These are phyloP conservation scores for Chaetomium strumarium DNA, from an alignment of 2,329 filamentous ascomycete genomes.

Conservation along the genomic window DNA sequence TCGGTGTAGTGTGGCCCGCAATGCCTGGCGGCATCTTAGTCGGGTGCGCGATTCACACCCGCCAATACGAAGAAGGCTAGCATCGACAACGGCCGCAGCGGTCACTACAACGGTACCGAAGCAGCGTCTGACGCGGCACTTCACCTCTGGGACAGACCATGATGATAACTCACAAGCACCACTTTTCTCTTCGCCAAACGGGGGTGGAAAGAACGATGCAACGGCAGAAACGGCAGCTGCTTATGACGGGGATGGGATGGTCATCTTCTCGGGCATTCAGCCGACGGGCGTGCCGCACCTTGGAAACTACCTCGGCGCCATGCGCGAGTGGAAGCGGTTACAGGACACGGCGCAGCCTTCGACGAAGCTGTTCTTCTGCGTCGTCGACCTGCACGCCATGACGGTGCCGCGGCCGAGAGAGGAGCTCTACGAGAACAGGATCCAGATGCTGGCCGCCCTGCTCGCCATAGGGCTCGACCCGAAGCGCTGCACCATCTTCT, in stretches of 20 bases:
- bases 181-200: too few relatives aligned
- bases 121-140: too few relatives aligned
- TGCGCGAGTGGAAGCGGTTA: constrained; percentile 78
- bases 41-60: not conserved
- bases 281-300: constrained; percentile 91
- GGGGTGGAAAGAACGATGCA: too few relatives aligned
- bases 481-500: constrained; percentile 70
- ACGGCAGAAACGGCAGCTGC: too few relatives aligned
- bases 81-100: not conserved
- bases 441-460: constrained; percentile 71
- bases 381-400: constrained; percentile 92
- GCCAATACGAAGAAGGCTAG: not conserved
- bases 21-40: not conserved
- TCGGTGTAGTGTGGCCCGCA: constrained; percentile 7
- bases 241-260: not conserved
- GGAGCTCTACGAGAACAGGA: constrained; percentile 57
- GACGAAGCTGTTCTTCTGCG: constrained; percentile 69
- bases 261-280: constrained; percentile 94
- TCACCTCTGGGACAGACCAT: too few relatives aligned
- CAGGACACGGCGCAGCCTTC: constrained; percentile 56
- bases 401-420: constrained; percentile 65
- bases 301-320: constrained; percentile 89
- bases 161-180: too few relatives aligned
- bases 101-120: too few relatives aligned
- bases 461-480: constrained; percentile 81